Evolutionary conservation across 2,329 filamentous ascomycete genomes (phyloP), one percentile per base, ranked within the genome.

Genomic region (Xylariales sp.): DNA sequence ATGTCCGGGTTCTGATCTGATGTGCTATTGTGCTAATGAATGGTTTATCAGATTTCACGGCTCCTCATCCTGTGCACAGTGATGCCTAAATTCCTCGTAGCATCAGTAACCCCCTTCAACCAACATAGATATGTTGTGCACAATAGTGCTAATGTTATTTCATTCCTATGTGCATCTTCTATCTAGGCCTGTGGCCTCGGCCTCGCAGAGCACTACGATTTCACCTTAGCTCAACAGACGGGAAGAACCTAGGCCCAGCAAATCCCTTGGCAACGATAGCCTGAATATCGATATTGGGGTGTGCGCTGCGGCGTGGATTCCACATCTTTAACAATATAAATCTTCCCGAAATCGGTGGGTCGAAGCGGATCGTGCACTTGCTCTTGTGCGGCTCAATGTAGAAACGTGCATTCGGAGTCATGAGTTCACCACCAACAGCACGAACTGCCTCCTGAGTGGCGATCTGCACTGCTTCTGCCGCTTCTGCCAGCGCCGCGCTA

Each of bases 241-340:
- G 93, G 75, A 97, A 96, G 79, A 90, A 97, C 67, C 94, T 87
- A 9, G 93, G 92, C 4, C 95, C 95, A 0, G 93, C 92, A 80
- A 90, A 97, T 0, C 95, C 95, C 75, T 92, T 90, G 1, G 90
- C 92, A 65, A 94, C 87, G 30, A 97, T 90, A 53, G 91, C 93
- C 78, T 97, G 92, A 46, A 98, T 93, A 76, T 97, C 94, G 71
- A 97, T 97, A 75, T 97, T 97, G 66, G 83, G 83, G 5, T 78
- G 74, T 3, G 87, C 84, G 55, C 90, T 88, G 32, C 89, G 86
- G 67, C 88, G 87, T 1, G 92, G 91, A 74, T 90, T 94, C 92
- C 93, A 97, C 78, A 97, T 88, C 83, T 97, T 97, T 70, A 98
- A 83, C 49, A 97, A 81, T 60, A 98, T 91, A 78, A 92, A 97